A percentile compares a stretch with the other conserved stretches of the same genome.
Conservation (phyloP, 2,329 filamentous ascomycete species). For the Akanthomyces muscarius region DNA sequence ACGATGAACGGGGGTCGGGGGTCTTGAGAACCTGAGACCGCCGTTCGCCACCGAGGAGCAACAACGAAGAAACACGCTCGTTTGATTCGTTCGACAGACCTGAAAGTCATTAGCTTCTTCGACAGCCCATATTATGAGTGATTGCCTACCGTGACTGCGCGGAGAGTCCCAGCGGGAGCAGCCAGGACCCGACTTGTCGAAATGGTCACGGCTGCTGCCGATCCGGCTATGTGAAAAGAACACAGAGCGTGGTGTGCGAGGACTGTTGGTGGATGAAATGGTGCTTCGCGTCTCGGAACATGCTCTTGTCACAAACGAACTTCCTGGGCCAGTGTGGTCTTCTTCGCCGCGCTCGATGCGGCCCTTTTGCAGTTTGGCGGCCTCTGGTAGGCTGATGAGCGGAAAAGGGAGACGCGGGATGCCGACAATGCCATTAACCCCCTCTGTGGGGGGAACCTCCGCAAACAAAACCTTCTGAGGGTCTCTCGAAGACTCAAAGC, state of each 20-base stretch:
- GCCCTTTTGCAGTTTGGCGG: constrained; percentile 31
- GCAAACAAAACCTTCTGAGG: constrained; percentile 5
- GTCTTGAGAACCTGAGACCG: constrained; percentile 6
- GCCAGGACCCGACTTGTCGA: neutral
- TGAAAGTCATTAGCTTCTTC: neutral
- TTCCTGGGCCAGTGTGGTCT: constrained; percentile 32
- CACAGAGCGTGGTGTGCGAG: constrained; percentile 27
- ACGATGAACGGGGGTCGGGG: constrained; percentile 9
- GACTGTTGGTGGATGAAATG: constrained; percentile 24
- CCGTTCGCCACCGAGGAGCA: constrained; percentile 7
- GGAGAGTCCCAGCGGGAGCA: constrained; percentile 13
- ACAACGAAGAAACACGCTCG: constrained; percentile 10
- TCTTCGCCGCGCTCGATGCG: constrained; percentile 34
- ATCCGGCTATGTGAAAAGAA: constrained; percentile 15
- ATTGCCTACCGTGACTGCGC: neutral
- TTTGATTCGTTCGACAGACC: constrained; percentile 6
- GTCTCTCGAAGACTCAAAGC: constrained; percentile 1
- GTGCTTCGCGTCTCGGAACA: constrained; percentile 32
- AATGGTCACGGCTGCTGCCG: neutral
- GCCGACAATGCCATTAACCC: neutral
- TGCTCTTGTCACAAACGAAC: constrained; percentile 27
- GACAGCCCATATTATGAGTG: neutral
- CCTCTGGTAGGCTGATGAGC: constrained; percentile 36
- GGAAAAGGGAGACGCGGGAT: constrained; percentile 32
- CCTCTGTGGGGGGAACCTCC: neutral